Conservation (phyloP, 768 basidiomycete genomes). For the Termitomyces sp. region DNA sequence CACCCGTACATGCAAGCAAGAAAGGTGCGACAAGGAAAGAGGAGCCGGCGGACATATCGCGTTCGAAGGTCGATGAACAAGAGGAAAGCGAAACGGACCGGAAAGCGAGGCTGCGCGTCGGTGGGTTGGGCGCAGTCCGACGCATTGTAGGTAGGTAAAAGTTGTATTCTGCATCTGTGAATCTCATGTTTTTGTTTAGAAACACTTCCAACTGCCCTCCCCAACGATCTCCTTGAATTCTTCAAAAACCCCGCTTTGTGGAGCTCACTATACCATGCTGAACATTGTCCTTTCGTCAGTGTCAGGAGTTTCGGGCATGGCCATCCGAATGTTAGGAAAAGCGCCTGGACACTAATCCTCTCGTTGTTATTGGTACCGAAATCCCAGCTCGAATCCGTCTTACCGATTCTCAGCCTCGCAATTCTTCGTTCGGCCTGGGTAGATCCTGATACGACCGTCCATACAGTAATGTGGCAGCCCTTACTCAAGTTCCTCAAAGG, state of each 20-base stretch:
- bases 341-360: conserved; percentile 58
- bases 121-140: conserved; percentile 57
- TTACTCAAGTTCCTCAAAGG: conserved; percentile 69
- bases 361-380: conserved; percentile 36
- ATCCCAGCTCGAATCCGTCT: conserved; percentile 24
- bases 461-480: conserved; percentile 62
- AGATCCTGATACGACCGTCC: conserved; percentile 69
- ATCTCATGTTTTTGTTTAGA: conserved; percentile 9
- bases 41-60: conserved; percentile 27
- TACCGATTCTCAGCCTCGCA: conserved; percentile 48
- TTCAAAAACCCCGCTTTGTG: conserved; percentile 51
- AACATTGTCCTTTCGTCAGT: conserved; percentile 34
- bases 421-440: conserved; percentile 62
- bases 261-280: conserved; percentile 47
- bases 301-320: conserved; percentile 48
- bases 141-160: conserved; percentile 52
- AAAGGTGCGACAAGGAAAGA: conserved; percentile 24
- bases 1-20: conserved; percentile 25
- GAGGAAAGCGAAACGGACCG: conserved; percentile 71
- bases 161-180: not conserved
- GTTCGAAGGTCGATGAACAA: conserved; percentile 47
- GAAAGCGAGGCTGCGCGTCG: conserved; percentile 61
- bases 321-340: conserved; percentile 69
- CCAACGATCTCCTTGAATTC: conserved; percentile 30
- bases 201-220: conserved; percentile 8